Evolutionary conservation across 768 basidiomycete genomes (phyloP), one percentile per base, ranked within the genome.

Genomic region (Tulasnella sp.): DNA sequence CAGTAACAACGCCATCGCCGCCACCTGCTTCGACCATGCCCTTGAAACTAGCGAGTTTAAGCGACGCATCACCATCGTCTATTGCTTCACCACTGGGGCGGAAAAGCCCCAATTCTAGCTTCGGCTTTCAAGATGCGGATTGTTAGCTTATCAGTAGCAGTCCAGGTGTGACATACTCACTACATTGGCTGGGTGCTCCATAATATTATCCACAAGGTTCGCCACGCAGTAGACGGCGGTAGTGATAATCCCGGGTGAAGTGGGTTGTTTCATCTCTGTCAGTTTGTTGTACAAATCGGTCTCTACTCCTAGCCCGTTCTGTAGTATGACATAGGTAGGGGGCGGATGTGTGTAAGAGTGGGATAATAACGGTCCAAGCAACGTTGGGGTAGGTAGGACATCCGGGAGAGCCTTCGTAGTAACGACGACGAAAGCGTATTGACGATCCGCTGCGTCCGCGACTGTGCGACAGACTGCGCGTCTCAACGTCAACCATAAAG

Each of bases 391-490:
- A 9, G 75, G 77, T 1, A 72, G 65, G 10, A 84, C 67, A 65
- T 88, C 86, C 2, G 86, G 86, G n/a, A 88, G 71, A 3, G 81
- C 80, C 67, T 89, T 89, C 0, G 84, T 85, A 3, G 82, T 76
- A 50, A 86, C 68, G 26, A 89, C 69, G 4, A 85, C 84, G 67
- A 83, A 80, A 44, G 77, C 73, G 68, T 87, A 88, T 0, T 75
- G 67, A 30, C 74, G 68, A 66, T 84, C 83, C 15, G 78, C 74
- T 9, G 86, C 86, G 41, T 81, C 80, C 1, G 67, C 69, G 27
- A 88, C 76, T 45, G 19, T 38, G 49, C n/a, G 15, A 19, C 65
- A 26, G 43, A 63, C 27, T 32, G 29, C 15, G 65, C n/a, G n/a
- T n/a, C n/a, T n/a, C n/a, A n/a, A n/a, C n/a, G n/a, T n/a, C n/a